These are phyloP conservation scores for Russula sp. DNA, from an alignment of 768 basidiomycete genomes.

Conservation along the genomic window DNA sequence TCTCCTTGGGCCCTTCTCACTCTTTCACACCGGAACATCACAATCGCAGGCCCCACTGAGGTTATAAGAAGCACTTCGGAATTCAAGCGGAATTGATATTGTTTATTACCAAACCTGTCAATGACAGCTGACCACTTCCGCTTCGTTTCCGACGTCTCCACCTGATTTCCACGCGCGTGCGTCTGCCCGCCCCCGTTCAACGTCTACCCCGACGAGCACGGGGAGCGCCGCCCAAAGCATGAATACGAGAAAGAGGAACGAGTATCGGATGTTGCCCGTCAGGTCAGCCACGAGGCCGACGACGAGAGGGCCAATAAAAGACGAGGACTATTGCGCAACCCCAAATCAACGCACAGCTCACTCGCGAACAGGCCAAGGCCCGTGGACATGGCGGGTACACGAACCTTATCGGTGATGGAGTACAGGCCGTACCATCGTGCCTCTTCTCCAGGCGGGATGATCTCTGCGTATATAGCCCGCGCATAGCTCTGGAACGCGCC, in stretches of 20 bases:
- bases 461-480: constrained; percentile 76
- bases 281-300: constrained; percentile 83
- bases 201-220: constrained; percentile 60
- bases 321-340: constrained; percentile 56
- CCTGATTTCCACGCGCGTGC: constrained; percentile 30
- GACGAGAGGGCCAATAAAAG: constrained; percentile 84
- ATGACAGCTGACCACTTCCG: neutral
- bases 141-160: neutral
- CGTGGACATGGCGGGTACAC: too few species aligned
- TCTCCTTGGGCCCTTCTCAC: too few species aligned
- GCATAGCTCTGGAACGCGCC: constrained; percentile 92
- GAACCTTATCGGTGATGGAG: constrained; percentile 84
- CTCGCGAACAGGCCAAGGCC: neutral
- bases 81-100: too few species aligned
- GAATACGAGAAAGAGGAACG: constrained; percentile 78
- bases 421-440: constrained; percentile 86
- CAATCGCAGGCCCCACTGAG: too few species aligned
- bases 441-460: constrained; percentile 84
- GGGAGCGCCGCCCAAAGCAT: constrained; percentile 83
- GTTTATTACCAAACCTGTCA: neutral
- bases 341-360: constrained; percentile 8
- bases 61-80: too few species aligned
- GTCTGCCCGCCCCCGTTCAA: constrained; percentile 53
- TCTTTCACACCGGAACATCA: too few species aligned
- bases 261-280: constrained; percentile 88